These are phyloP conservation scores for Monosporozyma unispora DNA, from an alignment of 805 yeast genomes.

Conservation along the genomic window DNA sequence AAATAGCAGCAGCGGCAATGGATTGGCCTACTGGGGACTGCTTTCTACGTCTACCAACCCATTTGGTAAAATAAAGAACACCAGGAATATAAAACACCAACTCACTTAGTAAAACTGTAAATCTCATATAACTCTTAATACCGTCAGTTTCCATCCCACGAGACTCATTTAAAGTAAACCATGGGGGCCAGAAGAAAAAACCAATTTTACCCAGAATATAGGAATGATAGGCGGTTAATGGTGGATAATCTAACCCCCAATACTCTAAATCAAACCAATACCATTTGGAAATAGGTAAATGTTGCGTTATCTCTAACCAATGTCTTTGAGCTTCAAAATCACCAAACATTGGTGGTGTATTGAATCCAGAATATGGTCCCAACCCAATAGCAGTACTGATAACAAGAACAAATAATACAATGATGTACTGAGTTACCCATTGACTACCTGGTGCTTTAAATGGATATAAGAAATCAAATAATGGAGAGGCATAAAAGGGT, in stretches of 20 bases:
- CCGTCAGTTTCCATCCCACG: constrained; percentile 60
- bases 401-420: constrained; percentile 62
- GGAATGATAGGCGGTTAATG: constrained; percentile 90
- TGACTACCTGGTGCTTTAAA: constrained; percentile 77
- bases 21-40: constrained; percentile 66
- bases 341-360: constrained; percentile 73
- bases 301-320: constrained; percentile 88
- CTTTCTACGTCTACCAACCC: constrained; percentile 54
- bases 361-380: constrained; percentile 76
- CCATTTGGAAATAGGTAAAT: constrained; percentile 70
- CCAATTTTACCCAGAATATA: constrained; percentile 74
- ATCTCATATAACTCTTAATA: constrained; percentile 77
- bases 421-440: constrained; percentile 81
- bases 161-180: constrained; percentile 71
- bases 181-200: constrained; percentile 44
- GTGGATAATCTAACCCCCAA: constrained; percentile 98
- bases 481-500: constrained; percentile 50
- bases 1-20: constrained; percentile 64
- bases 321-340: constrained; percentile 98
- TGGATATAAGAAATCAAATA: constrained; percentile 67
- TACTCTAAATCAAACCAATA: constrained; percentile 80
- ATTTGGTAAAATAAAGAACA: constrained; percentile 57
- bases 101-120: constrained; percentile 71
- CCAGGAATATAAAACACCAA: constrained; percentile 70
- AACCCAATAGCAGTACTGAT: constrained; percentile 79